Evolutionary conservation across 1,284 basidiomycete genomes (phyloP).

Genomic region (Puccinia triticina): DNA sequence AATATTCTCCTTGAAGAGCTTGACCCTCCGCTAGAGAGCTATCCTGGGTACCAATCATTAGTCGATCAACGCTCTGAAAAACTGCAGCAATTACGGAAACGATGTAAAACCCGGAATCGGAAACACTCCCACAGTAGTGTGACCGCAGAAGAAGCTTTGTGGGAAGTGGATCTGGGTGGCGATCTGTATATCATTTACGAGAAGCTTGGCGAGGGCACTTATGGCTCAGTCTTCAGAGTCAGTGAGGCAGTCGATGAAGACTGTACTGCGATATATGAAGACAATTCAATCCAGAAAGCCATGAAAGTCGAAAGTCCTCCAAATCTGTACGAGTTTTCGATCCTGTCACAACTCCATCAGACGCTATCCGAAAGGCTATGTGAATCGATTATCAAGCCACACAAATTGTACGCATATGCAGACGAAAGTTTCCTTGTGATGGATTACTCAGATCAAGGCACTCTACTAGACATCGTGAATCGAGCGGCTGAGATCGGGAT

Average conservation of each 20-base stretch:
- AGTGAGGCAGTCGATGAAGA: slow-evolving; percentile 64
- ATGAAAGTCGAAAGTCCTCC: slow-evolving; percentile 89
- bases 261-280: slow-evolving; percentile 60
- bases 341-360: slow-evolving; percentile 76
- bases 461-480: slow-evolving; percentile 90
- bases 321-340: slow-evolving; percentile 89
- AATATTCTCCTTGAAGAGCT: slow-evolving; percentile 69
- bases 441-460: slow-evolving; percentile 86
- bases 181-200: slow-evolving; percentile 65
- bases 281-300: slow-evolving; percentile 70
- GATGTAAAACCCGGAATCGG: slow-evolving; percentile 62
- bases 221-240: slow-evolving; percentile 82
- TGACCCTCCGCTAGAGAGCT: slow-evolving; percentile 65
- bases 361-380: slow-evolving; percentile 67
- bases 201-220: slow-evolving; percentile 96
- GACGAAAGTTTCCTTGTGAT: slow-evolving; percentile 91
- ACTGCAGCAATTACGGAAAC: slow-evolving; percentile 68
- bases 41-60: slow-evolving; percentile 71
- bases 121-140: slow-evolving; percentile 53
- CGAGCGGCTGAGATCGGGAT: slow-evolving; percentile 72
- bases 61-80: slow-evolving; percentile 66
- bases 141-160: slow-evolving; percentile 35
- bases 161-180: slow-evolving; percentile 37
- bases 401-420: slow-evolving; percentile 73
- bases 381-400: slow-evolving; percentile 72